Evolutionary conservation across 140 eudicot genomes (phyloP), one percentile per base, ranked within the genome.

Genomic region (Anethum foeniculum): DNA sequence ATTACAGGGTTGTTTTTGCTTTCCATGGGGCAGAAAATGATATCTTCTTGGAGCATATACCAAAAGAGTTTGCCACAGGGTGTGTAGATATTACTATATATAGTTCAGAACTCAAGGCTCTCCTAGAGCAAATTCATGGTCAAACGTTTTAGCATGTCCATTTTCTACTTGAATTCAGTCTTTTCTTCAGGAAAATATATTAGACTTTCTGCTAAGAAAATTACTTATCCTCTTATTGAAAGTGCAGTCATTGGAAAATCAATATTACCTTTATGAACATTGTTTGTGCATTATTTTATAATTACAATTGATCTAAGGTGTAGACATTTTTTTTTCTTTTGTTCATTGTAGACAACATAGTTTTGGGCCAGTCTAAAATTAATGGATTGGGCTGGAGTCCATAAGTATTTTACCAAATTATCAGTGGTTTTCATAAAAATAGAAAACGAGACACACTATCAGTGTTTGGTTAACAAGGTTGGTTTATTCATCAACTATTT

Each of bases 11-110:
- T 89, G 93, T 54, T 54, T 84, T 41, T 91, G 96, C 85, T 89
- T 89, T 79, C 85, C 91, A 25, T 89, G 96, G 93, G 89, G 90
- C 39, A 83, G 75, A 87, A 89, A 88, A 80, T 88, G 77, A 84
- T 10, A 12, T 56, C 1, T 32, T 77, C 21, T 34, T 0, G 7
- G 27, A 32, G 23, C 51, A 43, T 39, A 51, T 3, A 32, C 10
- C 15, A 54, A 14, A 10, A 5, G 23, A 58, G 65, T 28, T 41
- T 4, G 30, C 34, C 25, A 32, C 14, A 19, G 77, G 32, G 18
- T 25, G 76, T 67, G 18, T 30, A 58, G 30, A 64, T 65, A 65
- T 64, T 60, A 60, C 58, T 51, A 7, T 36, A 19, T 79, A 62
- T 46, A 79, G 82, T 46, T 47, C 43, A 51, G 32, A 65, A 62